Percentiles rank a stretch among this genome's conserved stretches.
phyloP scores from a whole-genome alignment of 192 early-diverging fungal species.

The Podila minutissima region DNA sequence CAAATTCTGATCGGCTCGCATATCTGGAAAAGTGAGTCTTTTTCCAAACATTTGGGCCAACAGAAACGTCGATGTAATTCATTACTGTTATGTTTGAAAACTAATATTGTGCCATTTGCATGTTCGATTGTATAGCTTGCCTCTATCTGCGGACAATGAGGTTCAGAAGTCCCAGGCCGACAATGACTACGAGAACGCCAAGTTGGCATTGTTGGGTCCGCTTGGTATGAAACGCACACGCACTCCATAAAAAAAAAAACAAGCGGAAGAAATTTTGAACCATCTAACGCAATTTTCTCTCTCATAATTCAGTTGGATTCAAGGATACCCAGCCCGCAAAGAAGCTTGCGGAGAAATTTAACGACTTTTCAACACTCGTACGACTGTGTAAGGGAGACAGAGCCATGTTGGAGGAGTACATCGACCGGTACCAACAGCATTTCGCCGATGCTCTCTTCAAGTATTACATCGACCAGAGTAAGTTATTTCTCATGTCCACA shows the following conservation, averaged over 20 bases:
- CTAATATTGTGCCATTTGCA: background rate
- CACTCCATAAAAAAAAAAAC: no score
- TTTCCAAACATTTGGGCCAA: background rate
- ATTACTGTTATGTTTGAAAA: background rate
- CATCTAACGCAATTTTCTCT: background rate
- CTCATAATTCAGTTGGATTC: slow-evolving; percentile 9
- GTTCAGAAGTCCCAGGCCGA: slow-evolving; percentile 16
- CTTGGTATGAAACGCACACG: slow-evolving; percentile 7
- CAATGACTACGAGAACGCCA: slow-evolving; percentile 16
- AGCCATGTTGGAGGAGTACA: slow-evolving; percentile 6
- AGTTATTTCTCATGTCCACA: background rate
- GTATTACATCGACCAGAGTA: slow-evolving; percentile 44
- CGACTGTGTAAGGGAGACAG: slow-evolving; percentile 17
- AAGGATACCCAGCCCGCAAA: slow-evolving; percentile 23
- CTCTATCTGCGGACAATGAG: slow-evolving; percentile 9
- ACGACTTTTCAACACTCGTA: slow-evolving; percentile 40
- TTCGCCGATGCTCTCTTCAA: slow-evolving; percentile 47
- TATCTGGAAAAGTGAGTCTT: slow-evolving; percentile 36
- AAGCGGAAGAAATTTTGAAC: no score
- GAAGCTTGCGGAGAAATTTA: slow-evolving; percentile 31
- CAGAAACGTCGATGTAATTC: background rate
- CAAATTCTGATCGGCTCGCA: slow-evolving; percentile 31
- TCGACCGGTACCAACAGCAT: slow-evolving; percentile 41
- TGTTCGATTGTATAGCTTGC: background rate
- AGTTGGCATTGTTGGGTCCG: slow-evolving; percentile 11